Conservation (phyloP, 177 flowering plant species). For the Vitis hybrid region DNA sequence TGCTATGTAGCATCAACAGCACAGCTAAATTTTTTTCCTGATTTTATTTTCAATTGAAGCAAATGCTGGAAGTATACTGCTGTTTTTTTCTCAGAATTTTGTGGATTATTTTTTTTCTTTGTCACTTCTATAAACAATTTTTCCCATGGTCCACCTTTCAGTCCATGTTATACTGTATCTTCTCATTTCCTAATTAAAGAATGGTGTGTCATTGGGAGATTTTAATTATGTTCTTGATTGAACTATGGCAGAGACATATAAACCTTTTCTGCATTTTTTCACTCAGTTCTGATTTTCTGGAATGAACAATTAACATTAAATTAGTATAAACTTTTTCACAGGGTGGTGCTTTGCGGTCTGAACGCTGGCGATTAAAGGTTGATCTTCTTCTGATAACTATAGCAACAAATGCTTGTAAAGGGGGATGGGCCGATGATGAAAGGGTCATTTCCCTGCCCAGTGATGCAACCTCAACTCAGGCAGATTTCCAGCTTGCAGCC, state of each 20-base stretch:
- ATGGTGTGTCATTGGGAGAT: neutral
- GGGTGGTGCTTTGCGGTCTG: slow-evolving; percentile 76
- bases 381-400: slow-evolving; percentile 56
- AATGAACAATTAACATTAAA: neutral
- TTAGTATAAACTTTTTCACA: slow-evolving; percentile 22
- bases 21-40: no score
- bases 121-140: no score
- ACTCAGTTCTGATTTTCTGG: neutral
- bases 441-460: slow-evolving; percentile 17
- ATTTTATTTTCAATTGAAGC: no score
- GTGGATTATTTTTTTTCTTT: no score
- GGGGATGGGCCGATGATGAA: slow-evolving; percentile 46
- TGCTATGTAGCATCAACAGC: no score
- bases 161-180: no score
- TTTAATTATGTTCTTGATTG: neutral
- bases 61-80: no score
- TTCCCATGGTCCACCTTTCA: no score
- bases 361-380: slow-evolving; percentile 51
- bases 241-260: neutral
- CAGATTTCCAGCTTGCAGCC: slow-evolving; percentile 73
- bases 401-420: slow-evolving; percentile 57
- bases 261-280: neutral
- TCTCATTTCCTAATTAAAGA: neutral
- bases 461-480: slow-evolving; percentile 32
- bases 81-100: no score